Evolutionary conservation across 257 asterid species (phyloP), one percentile per base, ranked within the genome.

Genomic region (Solanum tacnaense): DNA sequence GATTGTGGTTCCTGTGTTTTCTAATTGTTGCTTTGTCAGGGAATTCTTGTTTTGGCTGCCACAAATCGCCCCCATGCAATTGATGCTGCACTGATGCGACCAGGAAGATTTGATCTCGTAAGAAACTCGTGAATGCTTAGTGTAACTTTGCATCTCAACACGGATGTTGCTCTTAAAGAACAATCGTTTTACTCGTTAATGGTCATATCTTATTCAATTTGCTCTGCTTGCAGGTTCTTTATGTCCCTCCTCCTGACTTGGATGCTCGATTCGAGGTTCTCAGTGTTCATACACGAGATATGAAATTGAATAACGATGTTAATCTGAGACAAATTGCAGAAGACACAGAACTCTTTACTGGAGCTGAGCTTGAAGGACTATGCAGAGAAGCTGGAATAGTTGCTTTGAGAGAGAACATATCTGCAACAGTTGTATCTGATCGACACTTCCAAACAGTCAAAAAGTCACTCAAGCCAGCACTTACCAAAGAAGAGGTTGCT

Each of bases 1-100:
- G 39, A 79, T 27, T 25, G 44, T 27, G 29, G 1, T 84, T 39
- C 88, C 84, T 4, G 15, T 86, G 32, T 74, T 74, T 27, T 36
- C 60, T 44, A 0, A 85, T 87, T 16, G 70, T 88, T 76, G 23
- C 83, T 90, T 87, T 83, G 85, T 60, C 84, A 97, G 99, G 99
- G 99, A 56, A 92, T 97, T 91, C 99, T 97, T 72, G 99, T 97
- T 88, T 92, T 97, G 92, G 99, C 98, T 87, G 99, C 99, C 85
- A 97, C 99, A 29, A 97, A 97, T 90, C 96, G 98, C 18, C 98
- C 98, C 86, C 91, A 95, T 23, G 97, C 98, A 84, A 96, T 97
- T 75, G 99, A 97, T 88, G 95, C 93, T 34, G 99, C 99, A 4
- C 98, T 97, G 71, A 92, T 93, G 95, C 98, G 99, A 52, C 98